Evolutionary conservation across 257 asterid genomes (phyloP).

Genomic region (Solanum rostratum): DNA sequence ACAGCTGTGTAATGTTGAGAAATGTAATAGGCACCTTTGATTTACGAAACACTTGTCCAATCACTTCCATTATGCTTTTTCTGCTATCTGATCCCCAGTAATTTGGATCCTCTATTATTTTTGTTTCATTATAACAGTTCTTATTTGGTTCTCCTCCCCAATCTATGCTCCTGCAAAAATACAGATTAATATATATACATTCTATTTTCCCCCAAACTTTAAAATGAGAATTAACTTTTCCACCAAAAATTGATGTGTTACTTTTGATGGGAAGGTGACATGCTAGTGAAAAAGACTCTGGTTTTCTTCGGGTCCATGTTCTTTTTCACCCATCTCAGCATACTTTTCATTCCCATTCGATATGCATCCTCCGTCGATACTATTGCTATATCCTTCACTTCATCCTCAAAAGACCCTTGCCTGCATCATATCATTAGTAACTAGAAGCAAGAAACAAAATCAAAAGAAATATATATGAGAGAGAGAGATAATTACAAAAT

Average conservation of each 20-base stretch:
- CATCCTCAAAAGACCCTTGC: conserved; percentile 52
- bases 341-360: conserved; percentile 44
- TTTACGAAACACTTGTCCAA: conserved; percentile 28
- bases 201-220: neutral
- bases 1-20: conserved; percentile 57
- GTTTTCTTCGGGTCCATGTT: conserved; percentile 47
- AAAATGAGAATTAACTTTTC: neutral
- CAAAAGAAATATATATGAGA: neutral
- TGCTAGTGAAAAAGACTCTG: conserved; percentile 49
- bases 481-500: conserved; percentile 24
- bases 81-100: conserved; percentile 35
- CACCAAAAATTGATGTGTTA: neutral
- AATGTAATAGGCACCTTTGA: conserved; percentile 44
- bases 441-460: neutral
- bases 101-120: conserved; percentile 23
- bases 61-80: conserved; percentile 27
- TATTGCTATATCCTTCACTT: conserved; percentile 21
- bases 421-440: conserved; percentile 8
- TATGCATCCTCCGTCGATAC: conserved; percentile 47
- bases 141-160: conserved; percentile 56
- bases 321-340: conserved; percentile 58
- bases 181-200: neutral
- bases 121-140: conserved; percentile 65
- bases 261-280: conserved; percentile 71
- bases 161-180: conserved; percentile 34